Base-by-base conservation (phyloP, 768 basidiomycete genomes). In the Chlorophyllum brunneum region DNA sequence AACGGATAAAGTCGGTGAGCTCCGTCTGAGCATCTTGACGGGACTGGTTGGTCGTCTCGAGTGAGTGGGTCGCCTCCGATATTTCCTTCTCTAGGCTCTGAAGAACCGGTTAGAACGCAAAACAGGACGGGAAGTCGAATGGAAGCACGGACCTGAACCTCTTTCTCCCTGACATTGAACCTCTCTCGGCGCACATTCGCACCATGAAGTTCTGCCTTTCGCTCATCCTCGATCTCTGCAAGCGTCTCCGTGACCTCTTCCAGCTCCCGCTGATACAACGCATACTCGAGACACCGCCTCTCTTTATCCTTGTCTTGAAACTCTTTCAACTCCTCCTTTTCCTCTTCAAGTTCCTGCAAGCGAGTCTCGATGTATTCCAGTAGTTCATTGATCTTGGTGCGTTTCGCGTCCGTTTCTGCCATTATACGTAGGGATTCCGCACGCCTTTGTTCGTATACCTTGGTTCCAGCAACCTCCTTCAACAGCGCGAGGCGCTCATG, bases 391-490 rank as follows among this genome's bases (percentile, higher is more conserved):
- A 99, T 97, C 69, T 98, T 98, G 11, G 80, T 74, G 7, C 93
- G 85, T 62, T 98, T 98, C 4, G 88, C 79, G 58, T 95, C 93
- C 42, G 97, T 98, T 65, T 98, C 95, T 24, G 92, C 82, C 91
- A 98, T 97, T 65, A 98, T 94, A 48, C 90, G 85, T n/a, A 95
- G 74, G 4, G 91, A 94, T 65, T 99, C 97, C 0, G 88, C 59
- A 13, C 95, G 82, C 41, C 95, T 85, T 63, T 95, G 89, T 69
- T 99, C 97, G 63, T 99, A 99, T 1, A 98, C 93, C 60, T 97
- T 93, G 0, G 97, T 99, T 2, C 97, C 97, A 0, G 95, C 97
- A 0, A 99, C 95, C 67, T 99, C 97, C 63, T 99, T 98, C 40
- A 99, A 75, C n/a, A 99, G 78, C 0, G 90, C 84, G 4, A 99